Percentiles rank a stretch among this genome's conserved stretches.
Evolutionary conservation across 768 basidiomycete genomes (phyloP).

Genomic region (Lentinula aciculospora): DNA sequence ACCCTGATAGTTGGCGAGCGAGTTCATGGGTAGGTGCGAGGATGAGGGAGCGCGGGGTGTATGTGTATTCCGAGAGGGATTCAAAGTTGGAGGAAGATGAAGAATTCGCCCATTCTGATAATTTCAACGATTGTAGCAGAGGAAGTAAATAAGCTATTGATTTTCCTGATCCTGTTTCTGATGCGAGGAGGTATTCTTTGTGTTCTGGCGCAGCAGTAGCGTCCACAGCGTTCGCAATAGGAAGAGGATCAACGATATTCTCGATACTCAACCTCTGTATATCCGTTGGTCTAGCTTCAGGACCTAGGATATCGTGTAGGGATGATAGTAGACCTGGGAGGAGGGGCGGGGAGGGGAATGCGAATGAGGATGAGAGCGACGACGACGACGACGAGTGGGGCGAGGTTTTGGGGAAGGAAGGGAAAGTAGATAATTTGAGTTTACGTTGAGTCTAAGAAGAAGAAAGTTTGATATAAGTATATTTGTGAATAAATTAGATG

Average conservation of each 20-base stretch:
- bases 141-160: conserved; percentile 88
- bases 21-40: conserved; percentile 90
- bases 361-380: neutral
- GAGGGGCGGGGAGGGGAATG: conserved; percentile 66
- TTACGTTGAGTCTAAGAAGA: neutral
- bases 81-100: neutral
- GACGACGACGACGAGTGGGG: neutral
- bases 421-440: neutral
- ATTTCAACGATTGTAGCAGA: conserved; percentile 72
- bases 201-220: neutral
- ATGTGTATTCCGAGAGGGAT: conserved; percentile 16
- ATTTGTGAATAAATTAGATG: neutral
- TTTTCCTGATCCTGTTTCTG: conserved; percentile 91
- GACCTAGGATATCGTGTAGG: conserved; percentile 53
- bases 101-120: conserved; percentile 37
- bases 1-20: conserved; percentile 68
- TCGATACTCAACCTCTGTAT: conserved; percentile 77
- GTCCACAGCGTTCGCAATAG: no score
- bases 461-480: no score
- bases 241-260: conserved; percentile 31
- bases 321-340: conserved; percentile 57
- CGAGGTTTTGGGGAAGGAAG: no score
- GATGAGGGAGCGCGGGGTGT: conserved; percentile 73
- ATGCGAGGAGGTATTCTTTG: conserved; percentile 65
- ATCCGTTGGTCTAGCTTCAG: conserved; percentile 54